A percentile compares a stretch with the other conserved stretches of the same genome.
phyloP scores from a whole-genome alignment of 2,329 filamentous ascomycete genomes.

The Dothistroma septosporum region DNA sequence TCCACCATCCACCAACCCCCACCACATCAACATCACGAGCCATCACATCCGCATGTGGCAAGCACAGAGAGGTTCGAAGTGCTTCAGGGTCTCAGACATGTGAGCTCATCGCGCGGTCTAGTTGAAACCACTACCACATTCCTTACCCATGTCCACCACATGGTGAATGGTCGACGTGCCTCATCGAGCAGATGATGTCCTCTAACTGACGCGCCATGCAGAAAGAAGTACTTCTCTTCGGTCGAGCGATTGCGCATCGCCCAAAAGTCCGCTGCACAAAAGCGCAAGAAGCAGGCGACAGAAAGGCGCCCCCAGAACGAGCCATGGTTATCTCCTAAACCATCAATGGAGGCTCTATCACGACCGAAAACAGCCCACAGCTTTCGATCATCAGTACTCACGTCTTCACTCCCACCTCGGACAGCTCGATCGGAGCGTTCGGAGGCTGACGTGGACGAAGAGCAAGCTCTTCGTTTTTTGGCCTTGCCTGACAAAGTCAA shows the following conservation, averaged over 20 bases:
- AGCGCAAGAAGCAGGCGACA: constrained; percentile 25
- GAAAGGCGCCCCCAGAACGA: constrained; percentile 4
- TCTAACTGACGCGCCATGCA: constrained; percentile 29
- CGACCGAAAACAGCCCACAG: constrained; percentile 21
- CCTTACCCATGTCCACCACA: constrained; percentile 5
- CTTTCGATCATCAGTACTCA: constrained; percentile 8
- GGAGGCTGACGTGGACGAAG: constrained; percentile 28
- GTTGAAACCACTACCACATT: constrained; percentile 13
- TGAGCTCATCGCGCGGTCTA: constrained; percentile 1
- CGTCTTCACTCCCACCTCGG: background rate
- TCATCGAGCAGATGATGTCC: background rate
- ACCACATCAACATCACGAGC: constrained; percentile 2
- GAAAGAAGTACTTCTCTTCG: constrained; percentile 67
- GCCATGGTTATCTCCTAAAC: constrained; percentile 22
- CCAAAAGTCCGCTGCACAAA: constrained; percentile 43
- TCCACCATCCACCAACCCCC: too few relatives aligned
- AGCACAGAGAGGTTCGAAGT: background rate
- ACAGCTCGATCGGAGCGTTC: constrained; percentile 14
- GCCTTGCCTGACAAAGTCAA: constrained; percentile 69
- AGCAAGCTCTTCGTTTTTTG: constrained; percentile 55
- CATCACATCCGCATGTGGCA: constrained; percentile 11
- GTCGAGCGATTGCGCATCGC: constrained; percentile 66
- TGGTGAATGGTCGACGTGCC: constrained; percentile 3
- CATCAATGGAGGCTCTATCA: constrained; percentile 30
- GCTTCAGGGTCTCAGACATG: background rate